These are phyloP conservation scores for Leersia perrieri DNA, from an alignment of 176 grass and related monocot genomes.

Conservation along the genomic window DNA sequence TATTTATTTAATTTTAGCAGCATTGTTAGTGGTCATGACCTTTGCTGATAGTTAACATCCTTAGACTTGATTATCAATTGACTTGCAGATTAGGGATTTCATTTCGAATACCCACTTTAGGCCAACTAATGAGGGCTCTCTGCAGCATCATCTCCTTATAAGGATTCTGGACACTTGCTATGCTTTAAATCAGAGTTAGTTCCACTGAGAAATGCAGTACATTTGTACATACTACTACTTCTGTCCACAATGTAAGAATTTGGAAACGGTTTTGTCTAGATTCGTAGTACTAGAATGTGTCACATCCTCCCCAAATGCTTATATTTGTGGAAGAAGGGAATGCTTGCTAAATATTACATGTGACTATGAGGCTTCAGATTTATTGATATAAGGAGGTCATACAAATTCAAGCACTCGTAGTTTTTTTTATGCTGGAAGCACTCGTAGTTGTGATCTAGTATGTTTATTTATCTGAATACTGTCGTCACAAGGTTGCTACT, in stretches of 20 bases:
- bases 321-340: no score
- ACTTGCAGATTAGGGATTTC: not conserved
- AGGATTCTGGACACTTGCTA: not conserved
- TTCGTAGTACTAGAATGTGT: no score
- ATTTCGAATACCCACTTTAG: not conserved
- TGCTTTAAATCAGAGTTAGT: not conserved
- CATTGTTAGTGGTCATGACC: not conserved
- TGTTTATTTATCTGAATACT: not conserved
- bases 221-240: no score
- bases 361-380: not conserved
- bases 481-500: not conserved
- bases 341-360: not conserved
- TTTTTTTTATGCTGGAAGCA: no score
- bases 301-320: no score
- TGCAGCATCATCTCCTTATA: not conserved
- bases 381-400: not conserved
- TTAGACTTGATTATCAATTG: not conserved
- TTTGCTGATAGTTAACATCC: not conserved
- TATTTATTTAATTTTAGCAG: constrained; percentile 8
- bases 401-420: not conserved
- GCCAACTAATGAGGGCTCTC: not conserved
- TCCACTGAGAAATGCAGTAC: not conserved
- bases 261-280: no score
- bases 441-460: not conserved
- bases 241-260: no score